Base-by-base conservation (phyloP, 106 monocot genomes). In the Phalaenopsis aphrodite region DNA sequence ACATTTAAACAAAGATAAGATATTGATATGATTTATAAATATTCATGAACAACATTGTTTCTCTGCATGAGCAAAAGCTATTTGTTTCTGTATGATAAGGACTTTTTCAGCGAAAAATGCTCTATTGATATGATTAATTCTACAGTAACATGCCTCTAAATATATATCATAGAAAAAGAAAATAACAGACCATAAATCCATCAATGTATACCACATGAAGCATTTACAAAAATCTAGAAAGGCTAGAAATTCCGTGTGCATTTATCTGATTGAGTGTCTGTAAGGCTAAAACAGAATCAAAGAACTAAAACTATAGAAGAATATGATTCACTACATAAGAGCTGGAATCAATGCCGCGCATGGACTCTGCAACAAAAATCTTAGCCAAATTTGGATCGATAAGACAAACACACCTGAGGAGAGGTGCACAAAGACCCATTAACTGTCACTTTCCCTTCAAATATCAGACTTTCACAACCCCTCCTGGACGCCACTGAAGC, bases 391-490 rank as follows among this genome's bases (percentile, higher is more conserved):
- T 65, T 69, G 38, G 2, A 76, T 30, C 36, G 52, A 19, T 38
- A 52, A 56, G 47, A 46, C 42, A 49, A 78, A 55, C 45, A 38
- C 83, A 93, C 99, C 95, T 99, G 95, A 1, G 99, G 99, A 39
- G 92, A 73, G 74, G 86, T 99, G 84, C 99, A 93, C 2, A 95
- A 86, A 19, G 87, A 84, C 41, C 99, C 95, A 83, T 99, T 99
- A 64, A 99, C 93, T 56, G 95, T 93, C 42, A 99, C 99, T 80
- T 88, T 88, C 21, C 99, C 99, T 85, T 83, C 88, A 85, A 99
- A 99, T 8, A 99, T 95, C 23, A 99, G 84, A 80, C 95, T 92
- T 79, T 99, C 99, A 55, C 93, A 77, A 48, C 80, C 88, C 78
- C 99, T 78, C 81, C 99, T 89, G 5, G 99, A 99, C 49, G 99